Evolutionary conservation across 2,329 filamentous ascomycete species (phyloP).

Genomic region (Phialocephala subalpina): DNA sequence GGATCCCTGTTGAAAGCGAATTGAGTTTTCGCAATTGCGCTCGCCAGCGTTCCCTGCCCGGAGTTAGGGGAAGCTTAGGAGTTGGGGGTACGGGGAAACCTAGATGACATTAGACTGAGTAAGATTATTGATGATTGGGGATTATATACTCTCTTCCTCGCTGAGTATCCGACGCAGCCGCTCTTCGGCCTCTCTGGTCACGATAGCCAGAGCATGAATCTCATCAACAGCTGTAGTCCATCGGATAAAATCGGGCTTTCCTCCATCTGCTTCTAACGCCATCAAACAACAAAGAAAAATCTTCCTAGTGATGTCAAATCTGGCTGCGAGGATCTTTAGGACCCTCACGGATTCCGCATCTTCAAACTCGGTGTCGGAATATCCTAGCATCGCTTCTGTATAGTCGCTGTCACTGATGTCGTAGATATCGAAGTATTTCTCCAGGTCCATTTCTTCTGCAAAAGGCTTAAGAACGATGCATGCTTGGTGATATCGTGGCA

Average conservation of each 20-base stretch:
- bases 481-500: slow-evolving; percentile 76
- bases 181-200: slow-evolving; percentile 68
- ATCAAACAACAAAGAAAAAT: slow-evolving; percentile 89
- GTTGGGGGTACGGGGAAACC: slow-evolving; percentile 62
- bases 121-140: slow-evolving; percentile 13
- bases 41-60: slow-evolving; percentile 83
- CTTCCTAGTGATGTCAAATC: slow-evolving; percentile 82
- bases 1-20: slow-evolving; percentile 87
- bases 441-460: slow-evolving; percentile 81
- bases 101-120: slow-evolving; percentile 44
- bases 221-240: slow-evolving; percentile 83
- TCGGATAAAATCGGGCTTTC: slow-evolving; percentile 76
- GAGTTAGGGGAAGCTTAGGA: slow-evolving; percentile 68
- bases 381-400: slow-evolving; percentile 71
- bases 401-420: slow-evolving; percentile 79
- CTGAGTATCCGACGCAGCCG: slow-evolving; percentile 74
- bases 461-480: slow-evolving; percentile 74
- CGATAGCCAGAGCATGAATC: slow-evolving; percentile 69
- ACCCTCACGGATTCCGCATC: slow-evolving; percentile 80
- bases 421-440: slow-evolving; percentile 92
- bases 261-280: slow-evolving; percentile 83
- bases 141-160: slow-evolving; percentile 78
- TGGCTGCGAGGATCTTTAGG: slow-evolving; percentile 81
- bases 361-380: slow-evolving; percentile 72
- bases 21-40: slow-evolving; percentile 89